Conservation (phyloP, 2,329 filamentous ascomycete species). For the Fonsecaea multimorphosa region DNA sequence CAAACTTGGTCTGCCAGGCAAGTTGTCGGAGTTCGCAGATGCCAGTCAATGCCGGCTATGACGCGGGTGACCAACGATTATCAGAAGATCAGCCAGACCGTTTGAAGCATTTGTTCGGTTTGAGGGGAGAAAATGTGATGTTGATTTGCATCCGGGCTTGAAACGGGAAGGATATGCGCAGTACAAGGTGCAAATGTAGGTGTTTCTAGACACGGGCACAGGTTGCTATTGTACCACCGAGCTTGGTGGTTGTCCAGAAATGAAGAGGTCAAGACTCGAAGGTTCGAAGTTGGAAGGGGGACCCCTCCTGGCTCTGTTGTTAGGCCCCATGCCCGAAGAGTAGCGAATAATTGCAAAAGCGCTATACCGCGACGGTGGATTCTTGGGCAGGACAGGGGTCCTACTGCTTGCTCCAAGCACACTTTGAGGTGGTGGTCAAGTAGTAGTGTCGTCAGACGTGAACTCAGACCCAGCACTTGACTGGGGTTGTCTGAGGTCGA, state of each 20-base stretch:
- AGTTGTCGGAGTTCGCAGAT: constrained; percentile 8
- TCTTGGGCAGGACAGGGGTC: constrained; percentile 28
- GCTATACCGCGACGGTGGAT: constrained; percentile 30
- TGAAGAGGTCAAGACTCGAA: constrained; percentile 34
- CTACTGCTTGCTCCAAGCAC: constrained; percentile 19
- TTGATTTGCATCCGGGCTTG: constrained; percentile 16
- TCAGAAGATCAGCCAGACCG: constrained; percentile 18
- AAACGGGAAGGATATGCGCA: constrained; percentile 22
- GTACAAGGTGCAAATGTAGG: constrained; percentile 16
- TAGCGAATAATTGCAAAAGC: constrained; percentile 28
- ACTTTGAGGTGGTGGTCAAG: constrained; percentile 16
- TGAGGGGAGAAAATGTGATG: constrained; percentile 11
- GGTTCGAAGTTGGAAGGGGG: constrained; percentile 26
- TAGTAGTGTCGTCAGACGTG: constrained; percentile 35
- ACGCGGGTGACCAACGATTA: constrained; percentile 15
- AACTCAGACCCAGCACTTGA: constrained; percentile 14
- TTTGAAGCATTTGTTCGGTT: constrained; percentile 18
- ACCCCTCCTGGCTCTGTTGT: constrained; percentile 25
- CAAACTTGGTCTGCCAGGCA: background rate
- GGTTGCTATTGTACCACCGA: constrained; percentile 30
- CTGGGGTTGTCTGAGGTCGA: constrained; percentile 27
- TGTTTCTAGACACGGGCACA: constrained; percentile 23
- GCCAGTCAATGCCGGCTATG: constrained; percentile 7
- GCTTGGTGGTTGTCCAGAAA: constrained; percentile 23
- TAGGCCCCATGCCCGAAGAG: constrained; percentile 28